Evolutionary conservation across 1,284 basidiomycete species (phyloP).

Genomic region (Papiliotrema terrestris): DNA sequence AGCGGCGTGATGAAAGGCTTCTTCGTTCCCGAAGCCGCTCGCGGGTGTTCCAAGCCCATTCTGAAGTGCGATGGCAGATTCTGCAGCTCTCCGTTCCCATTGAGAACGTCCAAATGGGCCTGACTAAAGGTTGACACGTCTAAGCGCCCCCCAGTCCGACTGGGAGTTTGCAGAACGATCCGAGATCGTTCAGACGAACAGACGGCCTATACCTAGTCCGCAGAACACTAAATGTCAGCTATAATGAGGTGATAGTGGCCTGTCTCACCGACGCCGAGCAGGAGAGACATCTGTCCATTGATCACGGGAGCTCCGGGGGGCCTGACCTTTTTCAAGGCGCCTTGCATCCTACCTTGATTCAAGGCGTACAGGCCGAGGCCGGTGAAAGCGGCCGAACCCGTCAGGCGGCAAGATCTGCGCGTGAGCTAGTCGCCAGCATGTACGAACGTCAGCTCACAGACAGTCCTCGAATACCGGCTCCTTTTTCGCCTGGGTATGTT

Average conservation of each 20-base stretch:
- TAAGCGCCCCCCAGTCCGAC: no score
- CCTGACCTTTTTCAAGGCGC: constrained; percentile 33
- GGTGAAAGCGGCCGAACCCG: constrained; percentile 37
- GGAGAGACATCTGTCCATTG: constrained; percentile 30
- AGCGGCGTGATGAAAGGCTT: no score
- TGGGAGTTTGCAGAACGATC: no score
- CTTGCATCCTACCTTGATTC: constrained; percentile 32
- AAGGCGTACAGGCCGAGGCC: constrained; percentile 45
- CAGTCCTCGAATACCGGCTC: constrained; percentile 9
- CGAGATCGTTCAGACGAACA: constrained; percentile 1
- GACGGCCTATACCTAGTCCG: constrained; percentile 9
- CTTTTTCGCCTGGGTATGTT: no score
- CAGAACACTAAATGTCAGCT: constrained; percentile 10
- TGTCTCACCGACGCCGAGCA: constrained; percentile 39
- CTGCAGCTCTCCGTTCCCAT: no score
- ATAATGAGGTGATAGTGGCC: neutral
- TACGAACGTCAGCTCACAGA: no score
- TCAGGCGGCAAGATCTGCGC: constrained; percentile 41
- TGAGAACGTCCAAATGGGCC: no score
- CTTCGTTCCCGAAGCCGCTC: no score
- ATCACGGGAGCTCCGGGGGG: constrained; percentile 32
- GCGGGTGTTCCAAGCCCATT: no score
- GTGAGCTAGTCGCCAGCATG: no score
- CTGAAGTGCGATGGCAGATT: no score
- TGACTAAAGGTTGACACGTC: no score